A percentile compares a stretch with the other conserved stretches of the same genome.
phyloP scores from a whole-genome alignment of 164 flowering plant species.

The Stephania japonica region DNA sequence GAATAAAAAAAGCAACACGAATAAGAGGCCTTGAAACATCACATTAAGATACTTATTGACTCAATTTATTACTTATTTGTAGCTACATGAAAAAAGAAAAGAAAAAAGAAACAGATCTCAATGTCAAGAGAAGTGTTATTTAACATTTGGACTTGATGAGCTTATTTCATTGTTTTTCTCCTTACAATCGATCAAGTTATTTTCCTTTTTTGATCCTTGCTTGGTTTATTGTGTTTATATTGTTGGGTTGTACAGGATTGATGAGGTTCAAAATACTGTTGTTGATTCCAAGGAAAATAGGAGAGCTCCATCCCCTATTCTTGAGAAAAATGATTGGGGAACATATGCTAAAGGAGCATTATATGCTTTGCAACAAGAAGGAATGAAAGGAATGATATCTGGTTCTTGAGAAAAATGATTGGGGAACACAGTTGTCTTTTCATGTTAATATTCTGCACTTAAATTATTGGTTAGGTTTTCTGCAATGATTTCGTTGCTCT shows the following conservation, averaged over 20 bases:
- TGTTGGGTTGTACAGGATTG: conserved; percentile 39
- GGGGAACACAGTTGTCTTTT: background rate
- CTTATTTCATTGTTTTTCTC: background rate
- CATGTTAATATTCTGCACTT: background rate
- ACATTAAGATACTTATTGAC: background rate
- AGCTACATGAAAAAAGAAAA: background rate
- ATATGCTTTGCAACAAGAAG: conserved; percentile 62
- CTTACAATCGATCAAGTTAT: background rate
- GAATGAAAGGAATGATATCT: conserved; percentile 67
- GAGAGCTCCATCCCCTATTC: conserved; percentile 20
- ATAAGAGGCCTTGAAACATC: background rate
- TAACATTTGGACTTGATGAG: background rate
- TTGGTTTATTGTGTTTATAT: background rate
- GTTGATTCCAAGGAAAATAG: conserved; percentile 17
- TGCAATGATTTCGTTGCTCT: background rate
- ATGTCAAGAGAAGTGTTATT: background rate
- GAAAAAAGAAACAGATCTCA: background rate
- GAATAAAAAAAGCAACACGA: too few species aligned
- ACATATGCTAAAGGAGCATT: conserved; percentile 83
- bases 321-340: conserved; percentile 74
- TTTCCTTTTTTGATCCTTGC: background rate
- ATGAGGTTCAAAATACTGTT: conserved; percentile 54
- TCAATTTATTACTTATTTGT: background rate
- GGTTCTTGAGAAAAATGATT: too few species aligned
- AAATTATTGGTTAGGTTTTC: background rate